Evolutionary conservation across 192 early-diverging fungal genomes (phyloP).

Genomic region (Coemansia sp.): DNA sequence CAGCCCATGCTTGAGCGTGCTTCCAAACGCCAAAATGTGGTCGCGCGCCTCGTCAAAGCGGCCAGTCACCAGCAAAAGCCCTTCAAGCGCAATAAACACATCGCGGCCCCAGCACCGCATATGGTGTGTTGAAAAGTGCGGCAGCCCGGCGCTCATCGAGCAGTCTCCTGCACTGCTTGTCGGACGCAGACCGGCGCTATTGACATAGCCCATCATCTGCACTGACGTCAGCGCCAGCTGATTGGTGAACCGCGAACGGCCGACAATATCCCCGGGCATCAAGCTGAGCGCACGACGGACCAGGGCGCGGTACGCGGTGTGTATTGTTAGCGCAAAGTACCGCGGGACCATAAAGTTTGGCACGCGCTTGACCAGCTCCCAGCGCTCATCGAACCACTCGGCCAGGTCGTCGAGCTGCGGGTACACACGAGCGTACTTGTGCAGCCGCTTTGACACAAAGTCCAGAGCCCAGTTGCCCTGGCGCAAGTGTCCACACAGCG

Average conservation of each 20-base stretch:
- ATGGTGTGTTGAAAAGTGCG: conserved; percentile 88
- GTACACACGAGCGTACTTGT: conserved; percentile 23
- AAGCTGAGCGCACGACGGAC: conserved; percentile 60
- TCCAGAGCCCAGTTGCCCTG: conserved; percentile 90
- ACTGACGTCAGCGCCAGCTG: conserved; percentile 76
- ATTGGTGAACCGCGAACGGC: conserved; percentile 65
- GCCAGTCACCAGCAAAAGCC: conserved; percentile 80
- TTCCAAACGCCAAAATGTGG: conserved; percentile 91
- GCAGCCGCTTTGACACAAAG: conserved; percentile 75
- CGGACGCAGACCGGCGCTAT: conserved; percentile 82
- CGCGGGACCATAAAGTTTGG: conserved; percentile 88
- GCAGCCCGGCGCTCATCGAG: conserved; percentile 89
- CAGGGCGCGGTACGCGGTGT: conserved; percentile 75
- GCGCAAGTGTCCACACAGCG: conserved; percentile 86
- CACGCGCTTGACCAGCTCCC: conserved; percentile 66
- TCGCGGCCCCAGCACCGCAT: conserved; percentile 99
- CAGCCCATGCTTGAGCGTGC: conserved; percentile 87
- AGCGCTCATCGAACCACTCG: conserved; percentile 79
- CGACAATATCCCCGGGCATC: conserved; percentile 60
- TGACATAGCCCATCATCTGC: conserved; percentile 80
- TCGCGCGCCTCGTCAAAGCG: conserved; percentile 76
- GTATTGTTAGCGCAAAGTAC: conserved; percentile 86
- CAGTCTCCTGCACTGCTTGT: conserved; percentile 24
- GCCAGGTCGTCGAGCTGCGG: conserved; percentile 41
- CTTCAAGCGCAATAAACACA: conserved; percentile 88